Conservation (phyloP, 139 green algal genomes). For the Haematococcus lacustris region DNA sequence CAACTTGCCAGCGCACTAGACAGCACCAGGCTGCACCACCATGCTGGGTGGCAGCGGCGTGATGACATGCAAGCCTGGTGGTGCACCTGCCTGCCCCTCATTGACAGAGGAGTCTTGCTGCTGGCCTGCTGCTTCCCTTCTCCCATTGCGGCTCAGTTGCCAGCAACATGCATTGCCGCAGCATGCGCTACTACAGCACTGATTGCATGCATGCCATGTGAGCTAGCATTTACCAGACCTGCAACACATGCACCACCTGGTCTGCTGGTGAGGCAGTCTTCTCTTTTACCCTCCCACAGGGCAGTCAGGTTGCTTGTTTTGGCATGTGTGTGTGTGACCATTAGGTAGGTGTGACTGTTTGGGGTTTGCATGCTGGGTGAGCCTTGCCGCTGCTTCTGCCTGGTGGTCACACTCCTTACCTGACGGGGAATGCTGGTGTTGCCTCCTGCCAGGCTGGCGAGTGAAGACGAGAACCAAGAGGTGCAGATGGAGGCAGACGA, state of each 20-base stretch:
- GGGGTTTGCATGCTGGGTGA: not conserved
- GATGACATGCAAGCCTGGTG: not conserved
- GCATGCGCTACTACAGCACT: no score
- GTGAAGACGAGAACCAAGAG: constrained; percentile 34
- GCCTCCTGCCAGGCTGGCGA: constrained; percentile 36
- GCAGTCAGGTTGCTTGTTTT: not conserved
- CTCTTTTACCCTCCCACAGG: not conserved
- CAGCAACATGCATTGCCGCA: no score
- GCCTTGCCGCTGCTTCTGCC: not conserved
- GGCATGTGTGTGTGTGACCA: not conserved
- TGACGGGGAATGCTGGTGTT: not conserved
- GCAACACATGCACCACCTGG: no score
- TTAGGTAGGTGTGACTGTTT: not conserved
- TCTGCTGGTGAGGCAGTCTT: not conserved
- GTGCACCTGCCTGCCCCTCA: not conserved
- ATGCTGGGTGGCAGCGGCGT: not conserved
- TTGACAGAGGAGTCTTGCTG: no score
- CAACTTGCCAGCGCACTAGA: not conserved
- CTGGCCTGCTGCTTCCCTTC: no score
- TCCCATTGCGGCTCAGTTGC: no score
- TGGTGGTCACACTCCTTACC: not conserved
- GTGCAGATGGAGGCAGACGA: constrained; percentile 25
- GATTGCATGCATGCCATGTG: no score
- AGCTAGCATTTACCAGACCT: no score
- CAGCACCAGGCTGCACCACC: not conserved